Percentiles rank a stretch among this genome's conserved stretches.
Conservation (phyloP, 129 eudicot genomes). For the Silybum marianum region DNA sequence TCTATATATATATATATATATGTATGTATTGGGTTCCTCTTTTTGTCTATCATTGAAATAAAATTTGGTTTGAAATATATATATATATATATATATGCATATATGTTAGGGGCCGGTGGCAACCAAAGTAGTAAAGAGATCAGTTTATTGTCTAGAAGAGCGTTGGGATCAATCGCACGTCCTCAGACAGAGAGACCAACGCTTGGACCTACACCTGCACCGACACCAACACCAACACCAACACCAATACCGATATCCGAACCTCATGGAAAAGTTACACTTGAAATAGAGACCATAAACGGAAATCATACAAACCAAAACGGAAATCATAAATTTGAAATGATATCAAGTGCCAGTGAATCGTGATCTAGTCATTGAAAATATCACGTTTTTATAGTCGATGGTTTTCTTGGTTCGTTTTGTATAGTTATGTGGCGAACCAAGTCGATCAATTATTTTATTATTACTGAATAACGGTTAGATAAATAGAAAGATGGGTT, state of each 20-base stretch:
- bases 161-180: slow-evolving; percentile 39
- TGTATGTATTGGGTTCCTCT: not conserved
- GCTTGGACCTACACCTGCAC: slow-evolving; percentile 3
- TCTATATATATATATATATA: no score
- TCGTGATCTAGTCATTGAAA: not conserved
- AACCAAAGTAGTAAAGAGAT: slow-evolving; percentile 12
- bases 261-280: slow-evolving; percentile 3
- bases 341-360: not conserved
- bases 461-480: not conserved
- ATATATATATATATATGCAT: not conserved
- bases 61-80: not conserved
- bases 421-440: slow-evolving; percentile 22
- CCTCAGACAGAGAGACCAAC: slow-evolving; percentile 14
- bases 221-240: slow-evolving; percentile 32
- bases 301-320: not conserved
- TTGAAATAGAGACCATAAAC: slow-evolving; percentile 7
- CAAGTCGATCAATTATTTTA: not conserved
- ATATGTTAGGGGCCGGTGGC: slow-evolving; percentile 40
- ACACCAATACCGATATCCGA: slow-evolving; percentile 25
- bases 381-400: not conserved
- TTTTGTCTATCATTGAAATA: not conserved
- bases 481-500: slow-evolving; percentile 4
- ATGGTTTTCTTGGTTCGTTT: slow-evolving; percentile 18
- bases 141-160: slow-evolving; percentile 55
- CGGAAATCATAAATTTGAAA: slow-evolving; percentile 1